Percentiles rank a stretch among this genome's conserved stretches.
Conservation (phyloP, 371 early-diverging fungal species). For the Sporodiniella umbellata region DNA sequence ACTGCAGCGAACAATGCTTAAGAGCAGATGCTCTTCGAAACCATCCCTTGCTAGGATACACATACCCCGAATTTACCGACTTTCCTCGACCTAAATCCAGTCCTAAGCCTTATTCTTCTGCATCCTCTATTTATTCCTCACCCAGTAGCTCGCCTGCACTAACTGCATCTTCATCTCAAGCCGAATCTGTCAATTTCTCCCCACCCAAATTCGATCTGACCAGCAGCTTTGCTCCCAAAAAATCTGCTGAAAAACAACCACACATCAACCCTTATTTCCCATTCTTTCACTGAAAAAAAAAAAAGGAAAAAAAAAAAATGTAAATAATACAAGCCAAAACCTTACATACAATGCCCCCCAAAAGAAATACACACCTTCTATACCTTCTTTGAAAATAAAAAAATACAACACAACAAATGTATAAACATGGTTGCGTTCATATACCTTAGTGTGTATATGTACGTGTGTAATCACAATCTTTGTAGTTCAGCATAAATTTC, state of each 20-base stretch:
- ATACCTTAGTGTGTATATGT: no score
- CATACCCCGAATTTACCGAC: slow-evolving; percentile 27
- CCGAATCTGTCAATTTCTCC: slow-evolving; percentile 2
- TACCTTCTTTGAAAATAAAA: no score
- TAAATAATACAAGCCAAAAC: no score
- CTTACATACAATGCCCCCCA: no score
- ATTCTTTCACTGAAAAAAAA: not conserved
- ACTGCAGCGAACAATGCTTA: slow-evolving; percentile 36
- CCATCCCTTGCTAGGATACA: slow-evolving; percentile 34
- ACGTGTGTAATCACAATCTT: no score
- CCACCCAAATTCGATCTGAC: slow-evolving; percentile 19
- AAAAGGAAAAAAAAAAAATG: no score
- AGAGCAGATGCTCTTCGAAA: slow-evolving; percentile 31
- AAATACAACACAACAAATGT: no score
- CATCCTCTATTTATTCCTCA: slow-evolving; percentile 13
- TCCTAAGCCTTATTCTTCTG: not conserved
- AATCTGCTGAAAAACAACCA: not conserved
- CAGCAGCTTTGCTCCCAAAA: not conserved
- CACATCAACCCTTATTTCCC: not conserved
- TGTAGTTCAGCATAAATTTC: no score
- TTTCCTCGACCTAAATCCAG: slow-evolving; percentile 23
- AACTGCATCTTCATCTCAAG: slow-evolving; percentile 16
- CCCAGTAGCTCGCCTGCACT: slow-evolving; percentile 17
- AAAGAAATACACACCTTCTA: no score
- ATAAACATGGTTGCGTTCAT: no score